phyloP scores from a whole-genome alignment of 2,329 filamentous ascomycete species.

The Pseudocercospora macadamiae region DNA sequence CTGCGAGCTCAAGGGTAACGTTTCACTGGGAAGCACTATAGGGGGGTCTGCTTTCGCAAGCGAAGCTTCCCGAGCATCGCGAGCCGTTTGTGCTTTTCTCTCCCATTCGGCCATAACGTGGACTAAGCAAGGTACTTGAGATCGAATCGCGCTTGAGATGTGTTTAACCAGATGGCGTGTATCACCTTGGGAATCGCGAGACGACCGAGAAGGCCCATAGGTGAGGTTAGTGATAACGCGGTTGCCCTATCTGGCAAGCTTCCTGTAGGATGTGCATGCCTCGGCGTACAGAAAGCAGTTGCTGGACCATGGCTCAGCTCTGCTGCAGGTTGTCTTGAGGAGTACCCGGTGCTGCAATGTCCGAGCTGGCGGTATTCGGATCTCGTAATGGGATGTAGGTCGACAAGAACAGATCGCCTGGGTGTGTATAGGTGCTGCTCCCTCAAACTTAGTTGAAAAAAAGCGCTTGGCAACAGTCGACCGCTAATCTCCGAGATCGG shows the following conservation, averaged over 20 bases:
- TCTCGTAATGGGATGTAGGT: too few relatives aligned
- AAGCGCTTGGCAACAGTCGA: too few relatives aligned
- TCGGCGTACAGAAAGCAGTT: too few relatives aligned
- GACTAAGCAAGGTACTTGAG: neutral
- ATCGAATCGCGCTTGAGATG: neutral
- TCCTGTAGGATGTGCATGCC: neutral
- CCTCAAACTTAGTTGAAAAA: too few relatives aligned
- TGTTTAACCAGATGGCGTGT: neutral
- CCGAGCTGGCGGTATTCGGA: too few relatives aligned
- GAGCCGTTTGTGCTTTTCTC: neutral
- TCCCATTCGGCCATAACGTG: neutral
- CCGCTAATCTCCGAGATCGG: too few relatives aligned
- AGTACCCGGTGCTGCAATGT: too few relatives aligned
- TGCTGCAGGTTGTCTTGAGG: too few relatives aligned
- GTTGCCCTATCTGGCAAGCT: constrained; percentile 1
- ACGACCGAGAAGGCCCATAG: neutral
- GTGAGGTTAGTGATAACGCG: neutral
- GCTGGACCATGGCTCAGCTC: too few relatives aligned
- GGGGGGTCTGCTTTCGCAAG: constrained; percentile 2
- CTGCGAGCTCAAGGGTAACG: neutral
- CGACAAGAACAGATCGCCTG: too few relatives aligned
- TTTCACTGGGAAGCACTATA: neutral
- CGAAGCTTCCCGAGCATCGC: neutral
- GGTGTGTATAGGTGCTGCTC: too few relatives aligned
- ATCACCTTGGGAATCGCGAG: neutral